These are phyloP conservation scores for Juncus inflexus DNA, from an alignment of 176 grass and related monocot species.

Conservation along the genomic window DNA sequence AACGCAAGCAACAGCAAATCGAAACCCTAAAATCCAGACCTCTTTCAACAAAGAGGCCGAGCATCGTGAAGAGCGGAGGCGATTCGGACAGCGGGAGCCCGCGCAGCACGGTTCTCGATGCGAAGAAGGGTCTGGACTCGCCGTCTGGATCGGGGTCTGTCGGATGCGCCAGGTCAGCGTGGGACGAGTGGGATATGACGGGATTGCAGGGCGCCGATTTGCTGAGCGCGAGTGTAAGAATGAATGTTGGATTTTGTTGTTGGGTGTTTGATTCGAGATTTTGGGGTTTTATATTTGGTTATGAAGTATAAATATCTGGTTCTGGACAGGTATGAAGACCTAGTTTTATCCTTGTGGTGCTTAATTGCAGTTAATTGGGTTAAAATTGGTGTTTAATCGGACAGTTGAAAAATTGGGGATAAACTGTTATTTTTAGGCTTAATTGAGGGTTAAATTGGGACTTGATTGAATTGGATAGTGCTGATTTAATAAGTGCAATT, in stretches of 20 bases:
- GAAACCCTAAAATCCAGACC: conserved; percentile 51
- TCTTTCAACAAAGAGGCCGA: conserved; percentile 52
- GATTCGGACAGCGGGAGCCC: conserved; percentile 30
- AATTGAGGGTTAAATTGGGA: too few species aligned
- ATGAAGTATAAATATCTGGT: neutral
- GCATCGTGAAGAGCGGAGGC: conserved; percentile 46
- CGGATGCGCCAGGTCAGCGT: conserved; percentile 43
- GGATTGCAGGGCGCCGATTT: conserved; percentile 84
- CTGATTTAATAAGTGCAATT: too few species aligned
- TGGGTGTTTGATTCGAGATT: neutral
- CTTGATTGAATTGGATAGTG: too few species aligned
- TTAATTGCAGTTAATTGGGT: too few species aligned
- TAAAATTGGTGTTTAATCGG: too few species aligned
- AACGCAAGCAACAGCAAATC: conserved; percentile 64
- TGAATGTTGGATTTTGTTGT: neutral
- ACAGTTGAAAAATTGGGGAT: too few species aligned
- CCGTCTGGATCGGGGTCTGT: conserved; percentile 47
- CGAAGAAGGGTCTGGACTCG: conserved; percentile 52
- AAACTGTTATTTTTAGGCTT: too few species aligned
- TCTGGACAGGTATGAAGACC: neutral
- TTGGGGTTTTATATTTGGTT: neutral
- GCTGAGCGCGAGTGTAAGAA: conserved; percentile 68
- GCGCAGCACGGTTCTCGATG: conserved; percentile 42
- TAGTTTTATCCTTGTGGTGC: neutral
- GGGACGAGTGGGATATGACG: conserved; percentile 90